A percentile compares a stretch with the other conserved stretches of the same genome.
Conservation (phyloP, 2,329 filamentous ascomycete species). For the Incumbomyces lentus region DNA sequence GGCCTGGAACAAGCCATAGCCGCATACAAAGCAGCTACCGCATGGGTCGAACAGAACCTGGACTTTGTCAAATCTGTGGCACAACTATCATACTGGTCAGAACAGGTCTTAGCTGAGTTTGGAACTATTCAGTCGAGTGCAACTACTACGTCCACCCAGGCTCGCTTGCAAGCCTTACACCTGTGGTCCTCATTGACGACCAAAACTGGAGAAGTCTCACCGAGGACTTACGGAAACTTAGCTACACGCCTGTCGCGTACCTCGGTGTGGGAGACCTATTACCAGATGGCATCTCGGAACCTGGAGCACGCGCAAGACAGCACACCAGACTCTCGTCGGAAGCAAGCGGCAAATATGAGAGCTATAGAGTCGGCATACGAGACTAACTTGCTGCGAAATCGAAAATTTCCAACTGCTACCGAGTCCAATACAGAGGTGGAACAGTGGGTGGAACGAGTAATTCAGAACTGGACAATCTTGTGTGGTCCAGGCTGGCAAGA, state of each 20-base stretch:
- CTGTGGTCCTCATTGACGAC: slow-evolving; percentile 27
- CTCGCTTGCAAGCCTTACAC: slow-evolving; percentile 40
- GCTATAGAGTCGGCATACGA: slow-evolving; percentile 73
- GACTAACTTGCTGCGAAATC: slow-evolving; percentile 63
- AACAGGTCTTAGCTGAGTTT: slow-evolving; percentile 64
- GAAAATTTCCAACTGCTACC: slow-evolving; percentile 73
- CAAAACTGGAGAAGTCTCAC: slow-evolving; percentile 11
- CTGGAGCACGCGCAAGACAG: slow-evolving; percentile 8
- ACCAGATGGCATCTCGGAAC: slow-evolving; percentile 65
- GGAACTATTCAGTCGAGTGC: slow-evolving; percentile 28
- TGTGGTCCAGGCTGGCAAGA: slow-evolving; percentile 73
- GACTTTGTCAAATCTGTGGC: slow-evolving; percentile 39
- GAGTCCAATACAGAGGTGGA: slow-evolving; percentile 72
- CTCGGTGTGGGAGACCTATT: slow-evolving; percentile 77
- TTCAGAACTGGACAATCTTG: slow-evolving; percentile 75
- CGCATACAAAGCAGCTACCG: slow-evolving; percentile 56
- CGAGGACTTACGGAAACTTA: slow-evolving; percentile 15
- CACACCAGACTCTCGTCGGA: slow-evolving; percentile 36
- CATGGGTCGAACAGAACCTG: slow-evolving; percentile 42
- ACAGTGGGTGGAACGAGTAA: slow-evolving; percentile 65
- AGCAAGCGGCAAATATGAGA: slow-evolving; percentile 67
- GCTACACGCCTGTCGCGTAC: slow-evolving; percentile 37
- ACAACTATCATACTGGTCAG: slow-evolving; percentile 68
- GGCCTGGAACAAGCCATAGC: slow-evolving; percentile 47
- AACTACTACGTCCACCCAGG: slow-evolving; percentile 13